These are phyloP conservation scores for Leishmania arabica DNA, from an alignment of 208 protist species.

Conservation along the genomic window DNA sequence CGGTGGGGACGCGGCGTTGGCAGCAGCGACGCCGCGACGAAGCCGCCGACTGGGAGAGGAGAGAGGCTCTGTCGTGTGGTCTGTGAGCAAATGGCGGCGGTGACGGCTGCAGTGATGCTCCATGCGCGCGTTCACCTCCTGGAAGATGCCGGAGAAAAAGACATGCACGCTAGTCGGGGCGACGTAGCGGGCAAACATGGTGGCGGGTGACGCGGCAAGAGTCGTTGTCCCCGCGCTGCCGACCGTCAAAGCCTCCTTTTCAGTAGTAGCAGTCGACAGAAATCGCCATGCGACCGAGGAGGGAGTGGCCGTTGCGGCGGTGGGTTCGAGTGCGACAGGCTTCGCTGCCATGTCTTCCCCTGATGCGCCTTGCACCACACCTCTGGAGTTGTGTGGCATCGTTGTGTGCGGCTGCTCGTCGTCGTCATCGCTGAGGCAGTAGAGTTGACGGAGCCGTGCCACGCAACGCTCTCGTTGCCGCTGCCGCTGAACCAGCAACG, in stretches of 20 bases:
- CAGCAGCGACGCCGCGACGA: background rate
- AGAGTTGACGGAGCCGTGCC: constrained; percentile 22
- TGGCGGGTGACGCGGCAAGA: background rate
- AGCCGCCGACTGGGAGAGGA: background rate
- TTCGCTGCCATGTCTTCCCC: background rate
- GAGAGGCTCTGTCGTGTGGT: background rate
- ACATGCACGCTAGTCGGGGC: constrained; percentile 36
- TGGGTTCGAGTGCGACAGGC: background rate
- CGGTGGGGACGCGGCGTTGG: background rate
- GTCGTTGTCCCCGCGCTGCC: background rate
- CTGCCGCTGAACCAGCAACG: background rate
- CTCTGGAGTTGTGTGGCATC: background rate
- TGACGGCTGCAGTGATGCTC: constrained; percentile 10
- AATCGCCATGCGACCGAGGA: background rate
- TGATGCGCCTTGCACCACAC: background rate
- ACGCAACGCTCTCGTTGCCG: constrained; percentile 19
- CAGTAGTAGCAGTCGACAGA: background rate
- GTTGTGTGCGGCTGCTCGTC: background rate
- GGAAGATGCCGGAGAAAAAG: constrained; percentile 52
- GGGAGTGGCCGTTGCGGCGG: background rate
- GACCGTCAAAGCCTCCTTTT: background rate
- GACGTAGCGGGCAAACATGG: constrained; percentile 24
- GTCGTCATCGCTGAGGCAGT: constrained; percentile 39
- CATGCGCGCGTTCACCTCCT: constrained; percentile 28
- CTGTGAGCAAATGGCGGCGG: background rate